These are phyloP conservation scores for Suillus placidus DNA, from an alignment of 768 basidiomycete species.

Conservation along the genomic window DNA sequence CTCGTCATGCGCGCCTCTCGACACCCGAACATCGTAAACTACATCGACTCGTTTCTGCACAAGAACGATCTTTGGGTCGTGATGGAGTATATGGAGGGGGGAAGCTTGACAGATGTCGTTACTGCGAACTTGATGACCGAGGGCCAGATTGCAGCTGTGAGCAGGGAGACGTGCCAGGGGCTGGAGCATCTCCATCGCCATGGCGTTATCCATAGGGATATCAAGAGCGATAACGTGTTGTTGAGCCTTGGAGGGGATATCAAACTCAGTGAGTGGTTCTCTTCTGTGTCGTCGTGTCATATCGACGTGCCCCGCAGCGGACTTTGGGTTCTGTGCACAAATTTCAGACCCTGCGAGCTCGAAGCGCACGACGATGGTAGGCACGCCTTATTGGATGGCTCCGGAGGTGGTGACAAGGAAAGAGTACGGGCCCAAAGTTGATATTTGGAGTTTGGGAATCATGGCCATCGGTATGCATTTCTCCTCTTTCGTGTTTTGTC, in stretches of 20 bases:
- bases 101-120: constrained; percentile 91
- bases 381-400: constrained; percentile 99
- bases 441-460: constrained; percentile 96
- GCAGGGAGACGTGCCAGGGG: constrained; percentile 89
- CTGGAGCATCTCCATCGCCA: constrained; percentile 93
- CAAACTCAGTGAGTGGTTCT: constrained; percentile 82
- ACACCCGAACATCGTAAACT: constrained; percentile 99
- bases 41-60: constrained; percentile 97
- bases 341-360: constrained; percentile 87
- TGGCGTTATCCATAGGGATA: constrained; percentile 98
- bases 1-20: constrained; percentile 96
- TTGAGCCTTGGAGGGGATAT: constrained; percentile 93
- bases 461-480: constrained; percentile 85
- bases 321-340: constrained; percentile 99
- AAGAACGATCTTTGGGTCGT: constrained; percentile 99
- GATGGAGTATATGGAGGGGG: constrained; percentile 99
- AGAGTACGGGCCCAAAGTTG: constrained; percentile 98
- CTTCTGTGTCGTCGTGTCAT: neutral
- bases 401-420: constrained; percentile 97
- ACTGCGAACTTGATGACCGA: constrained; percentile 93
- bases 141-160: constrained; percentile 97
- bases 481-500: constrained; percentile 1
- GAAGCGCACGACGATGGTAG: constrained; percentile 98
- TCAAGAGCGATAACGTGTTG: constrained; percentile 98
- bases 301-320: constrained; percentile 54